A percentile compares a stretch with the other conserved stretches of the same genome.
phyloP scores from a whole-genome alignment of 2,329 filamentous ascomycete species.

The Cladosporium sp. region DNA sequence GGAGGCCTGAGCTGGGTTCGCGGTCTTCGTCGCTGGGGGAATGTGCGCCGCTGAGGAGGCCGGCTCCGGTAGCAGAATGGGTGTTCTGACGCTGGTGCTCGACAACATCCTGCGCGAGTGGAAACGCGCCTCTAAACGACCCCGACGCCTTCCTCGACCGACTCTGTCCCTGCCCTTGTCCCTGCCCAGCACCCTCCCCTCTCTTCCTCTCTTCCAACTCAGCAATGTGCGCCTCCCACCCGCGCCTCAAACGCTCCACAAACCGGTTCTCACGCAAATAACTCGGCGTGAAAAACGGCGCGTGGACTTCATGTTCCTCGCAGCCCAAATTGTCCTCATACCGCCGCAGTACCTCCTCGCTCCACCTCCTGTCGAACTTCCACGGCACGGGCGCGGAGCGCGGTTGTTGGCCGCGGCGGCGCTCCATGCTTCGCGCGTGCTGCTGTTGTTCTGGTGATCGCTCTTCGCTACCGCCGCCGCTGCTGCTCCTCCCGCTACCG shows the following conservation, averaged over 20 bases:
- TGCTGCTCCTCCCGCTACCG: background rate
- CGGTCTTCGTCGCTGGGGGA: background rate
- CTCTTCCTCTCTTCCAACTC: conserved; percentile 22
- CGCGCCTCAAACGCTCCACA: conserved; percentile 63
- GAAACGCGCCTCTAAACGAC: conserved; percentile 66
- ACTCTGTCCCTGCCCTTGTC: background rate
- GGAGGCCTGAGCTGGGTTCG: conserved; percentile 58
- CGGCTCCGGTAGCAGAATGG: too few species aligned
- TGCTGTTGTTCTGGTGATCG: too few species aligned
- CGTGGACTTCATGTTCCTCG: conserved; percentile 23
- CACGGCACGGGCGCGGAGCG: too few species aligned
- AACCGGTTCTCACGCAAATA: conserved; percentile 78
- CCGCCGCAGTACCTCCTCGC: conserved; percentile 17
- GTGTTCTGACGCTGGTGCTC: conserved; percentile 71
- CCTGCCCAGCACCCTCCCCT: too few species aligned
- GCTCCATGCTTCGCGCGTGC: conserved; percentile 14
- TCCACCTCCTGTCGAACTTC: conserved; percentile 10
- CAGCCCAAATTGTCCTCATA: conserved; percentile 19
- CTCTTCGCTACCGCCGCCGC: background rate
- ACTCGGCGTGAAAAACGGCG: conserved; percentile 71
- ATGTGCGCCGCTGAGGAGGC: conserved; percentile 1
- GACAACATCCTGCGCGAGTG: conserved; percentile 79
- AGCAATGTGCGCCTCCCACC: conserved; percentile 51
- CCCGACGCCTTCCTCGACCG: conserved; percentile 9
- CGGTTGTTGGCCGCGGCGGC: background rate